These are phyloP conservation scores for Drechslera avenae DNA, from an alignment of 2,329 filamentous ascomycete genomes.

Conservation along the genomic window DNA sequence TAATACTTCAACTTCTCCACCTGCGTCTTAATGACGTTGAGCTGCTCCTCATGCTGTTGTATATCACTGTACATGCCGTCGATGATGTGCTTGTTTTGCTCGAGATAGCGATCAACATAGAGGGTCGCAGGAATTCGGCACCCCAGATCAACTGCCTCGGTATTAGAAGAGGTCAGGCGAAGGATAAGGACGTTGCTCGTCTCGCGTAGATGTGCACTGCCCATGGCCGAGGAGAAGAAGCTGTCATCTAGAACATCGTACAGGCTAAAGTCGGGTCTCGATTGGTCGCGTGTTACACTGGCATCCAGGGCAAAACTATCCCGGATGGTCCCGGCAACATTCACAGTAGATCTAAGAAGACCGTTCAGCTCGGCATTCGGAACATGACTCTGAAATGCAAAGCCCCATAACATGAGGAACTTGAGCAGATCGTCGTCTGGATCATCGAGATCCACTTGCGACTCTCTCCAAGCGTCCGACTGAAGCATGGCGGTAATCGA, in stretches of 20 bases:
- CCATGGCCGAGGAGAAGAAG: conserved; percentile 46
- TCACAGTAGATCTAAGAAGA: conserved; percentile 51
- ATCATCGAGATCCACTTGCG: conserved; percentile 21
- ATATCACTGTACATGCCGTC: conserved; percentile 54
- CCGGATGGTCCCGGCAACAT: conserved; percentile 33
- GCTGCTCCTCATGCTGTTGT: conserved; percentile 34
- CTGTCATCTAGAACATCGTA: conserved; percentile 61
- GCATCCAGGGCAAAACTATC: conserved; percentile 40
- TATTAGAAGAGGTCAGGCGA: conserved; percentile 37
- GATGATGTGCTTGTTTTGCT: conserved; percentile 55
- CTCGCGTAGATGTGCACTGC: conserved; percentile 38
- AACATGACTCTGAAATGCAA: conserved; percentile 51
- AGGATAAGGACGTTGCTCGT: conserved; percentile 62
- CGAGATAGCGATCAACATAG: conserved; percentile 65
- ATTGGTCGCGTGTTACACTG: conserved; percentile 25
- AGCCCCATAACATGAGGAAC: conserved; percentile 58
- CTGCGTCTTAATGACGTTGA: conserved; percentile 42
- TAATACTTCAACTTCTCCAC: conserved; percentile 46
- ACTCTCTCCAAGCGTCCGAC: conserved; percentile 46
- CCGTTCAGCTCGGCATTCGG: conserved; percentile 51
- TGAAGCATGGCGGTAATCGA: conserved; percentile 58
- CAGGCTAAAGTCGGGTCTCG: conserved; percentile 47
- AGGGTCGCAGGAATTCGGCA: conserved; percentile 60
- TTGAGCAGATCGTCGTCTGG: conserved; percentile 49
- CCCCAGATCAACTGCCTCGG: conserved; percentile 46